A percentile compares a stretch with the other conserved stretches of the same genome.
phyloP scores from a whole-genome alignment of 1,284 basidiomycete species.

The Moesziomyces parantarcticus region DNA sequence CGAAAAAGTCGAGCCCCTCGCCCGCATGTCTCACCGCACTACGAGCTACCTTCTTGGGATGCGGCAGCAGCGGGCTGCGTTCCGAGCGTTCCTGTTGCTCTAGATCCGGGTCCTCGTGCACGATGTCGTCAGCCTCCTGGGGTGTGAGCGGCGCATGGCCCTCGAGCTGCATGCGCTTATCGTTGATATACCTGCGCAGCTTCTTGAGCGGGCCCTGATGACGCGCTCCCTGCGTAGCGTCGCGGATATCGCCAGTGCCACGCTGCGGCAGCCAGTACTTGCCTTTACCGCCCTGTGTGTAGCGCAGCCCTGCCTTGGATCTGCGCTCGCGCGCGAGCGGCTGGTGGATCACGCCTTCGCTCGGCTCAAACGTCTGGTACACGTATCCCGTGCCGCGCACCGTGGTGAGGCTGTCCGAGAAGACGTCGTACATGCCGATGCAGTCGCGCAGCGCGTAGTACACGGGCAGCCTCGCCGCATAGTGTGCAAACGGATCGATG shows the following conservation, averaged over 20 bases:
- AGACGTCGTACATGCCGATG: slow-evolving; percentile 81
- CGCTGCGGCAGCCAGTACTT: slow-evolving; percentile 68
- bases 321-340: slow-evolving; percentile 50
- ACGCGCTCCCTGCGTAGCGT: slow-evolving; percentile 40
- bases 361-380: slow-evolving; percentile 94
- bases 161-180: slow-evolving; percentile 72
- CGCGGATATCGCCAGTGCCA: slow-evolving; percentile 33
- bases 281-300: slow-evolving; percentile 83
- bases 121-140: slow-evolving; percentile 75
- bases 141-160: slow-evolving; percentile 81
- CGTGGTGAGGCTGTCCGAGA: slow-evolving; percentile 85
- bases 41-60: slow-evolving; percentile 26
- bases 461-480: slow-evolving; percentile 60
- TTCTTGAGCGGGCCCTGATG: slow-evolving; percentile 69
- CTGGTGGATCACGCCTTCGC: slow-evolving; percentile 86
- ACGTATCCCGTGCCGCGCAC: slow-evolving; percentile 89
- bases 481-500: slow-evolving; percentile 50
- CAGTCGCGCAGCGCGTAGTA: slow-evolving; percentile 81
- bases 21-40: slow-evolving; percentile 37
- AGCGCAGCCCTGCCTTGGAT: slow-evolving; percentile 77
- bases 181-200: slow-evolving; percentile 71
- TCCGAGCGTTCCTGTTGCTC: slow-evolving; percentile 64
- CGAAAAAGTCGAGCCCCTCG: slow-evolving; percentile 45
- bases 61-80: slow-evolving; percentile 24
- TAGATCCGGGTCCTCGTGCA: slow-evolving; percentile 73